A percentile compares a stretch with the other conserved stretches of the same genome.
These are phyloP conservation scores for Penicillium fimorum DNA, from an alignment of 495 filamentous ascomycete genomes.

Conservation along the genomic window DNA sequence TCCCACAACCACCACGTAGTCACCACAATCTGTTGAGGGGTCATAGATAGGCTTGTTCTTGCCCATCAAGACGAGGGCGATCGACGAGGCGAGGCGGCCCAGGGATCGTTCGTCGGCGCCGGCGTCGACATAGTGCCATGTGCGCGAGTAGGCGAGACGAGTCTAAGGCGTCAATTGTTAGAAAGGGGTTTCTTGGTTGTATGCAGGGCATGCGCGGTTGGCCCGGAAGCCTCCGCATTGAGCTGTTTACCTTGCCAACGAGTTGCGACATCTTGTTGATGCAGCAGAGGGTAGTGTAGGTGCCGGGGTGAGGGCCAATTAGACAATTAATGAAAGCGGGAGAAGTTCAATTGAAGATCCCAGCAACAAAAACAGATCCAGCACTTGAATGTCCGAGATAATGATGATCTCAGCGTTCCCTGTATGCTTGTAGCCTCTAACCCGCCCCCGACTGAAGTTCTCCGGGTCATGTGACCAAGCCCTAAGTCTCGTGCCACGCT, in stretches of 20 bases:
- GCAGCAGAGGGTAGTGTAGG: conserved; percentile 1
- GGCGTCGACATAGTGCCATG: conserved; percentile 89
- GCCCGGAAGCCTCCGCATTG: conserved; percentile 13
- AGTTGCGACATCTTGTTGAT: conserved; percentile 45
- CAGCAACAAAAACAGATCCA: neutral
- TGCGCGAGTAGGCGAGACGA: conserved; percentile 89
- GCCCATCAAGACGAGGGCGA: conserved; percentile 92
- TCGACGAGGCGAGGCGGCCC: conserved; percentile 85
- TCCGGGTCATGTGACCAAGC: conserved; percentile 29
- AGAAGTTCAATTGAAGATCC: neutral
- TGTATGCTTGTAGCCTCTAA: conserved; percentile 12
- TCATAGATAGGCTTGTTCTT: conserved; percentile 99
- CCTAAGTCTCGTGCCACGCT: conserved; percentile 24
- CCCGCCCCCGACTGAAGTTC: conserved; percentile 8
- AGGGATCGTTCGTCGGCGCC: conserved; percentile 56
- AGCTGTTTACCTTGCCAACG: conserved; percentile 43
- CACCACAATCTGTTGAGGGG: conserved; percentile 93
- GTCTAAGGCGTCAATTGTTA: conserved; percentile 57
- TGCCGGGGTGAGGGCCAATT: neutral
- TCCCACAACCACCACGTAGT: conserved; percentile 93
- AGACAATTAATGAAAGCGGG: neutral
- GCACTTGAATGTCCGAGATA: conserved; percentile 9
- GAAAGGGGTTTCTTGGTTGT: conserved; percentile 1
- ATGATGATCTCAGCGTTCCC: conserved; percentile 22
- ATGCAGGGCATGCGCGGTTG: conserved; percentile 5